Evolutionary conservation across 495 filamentous ascomycete species (phyloP).

Genomic region (Tuber melanosporum): DNA sequence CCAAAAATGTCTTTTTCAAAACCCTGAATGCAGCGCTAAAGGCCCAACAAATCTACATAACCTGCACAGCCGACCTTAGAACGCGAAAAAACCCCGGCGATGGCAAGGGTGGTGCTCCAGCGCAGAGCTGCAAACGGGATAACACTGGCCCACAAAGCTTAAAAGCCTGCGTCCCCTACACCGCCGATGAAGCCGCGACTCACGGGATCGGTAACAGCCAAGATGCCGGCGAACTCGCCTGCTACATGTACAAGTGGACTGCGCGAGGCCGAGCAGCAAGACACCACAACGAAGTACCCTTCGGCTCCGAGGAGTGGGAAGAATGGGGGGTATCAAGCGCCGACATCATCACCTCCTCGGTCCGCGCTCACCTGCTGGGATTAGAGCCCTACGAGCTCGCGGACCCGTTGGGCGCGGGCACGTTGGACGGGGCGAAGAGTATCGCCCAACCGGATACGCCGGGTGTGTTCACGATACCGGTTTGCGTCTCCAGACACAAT

Average conservation of each 20-base stretch:
- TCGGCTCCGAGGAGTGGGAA: conserved; percentile 25
- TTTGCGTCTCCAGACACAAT: conserved; percentile 34
- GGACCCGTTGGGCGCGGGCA: conserved; percentile 5
- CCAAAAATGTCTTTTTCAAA: conserved; percentile 36
- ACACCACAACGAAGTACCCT: conserved; percentile 35
- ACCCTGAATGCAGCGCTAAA: conserved; percentile 37
- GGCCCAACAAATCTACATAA: conserved; percentile 33
- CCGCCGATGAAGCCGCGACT: not conserved
- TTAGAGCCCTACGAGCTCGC: conserved; percentile 5
- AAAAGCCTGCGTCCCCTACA: conserved; percentile 27
- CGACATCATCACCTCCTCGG: conserved; percentile 35
- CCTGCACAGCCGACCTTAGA: conserved; percentile 29
- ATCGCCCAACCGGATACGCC: conserved; percentile 24
- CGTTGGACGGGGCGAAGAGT: conserved; percentile 16
- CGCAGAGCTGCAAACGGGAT: conserved; percentile 26
- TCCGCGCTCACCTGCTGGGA: conserved; percentile 12
- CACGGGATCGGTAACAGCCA: conserved; percentile 3
- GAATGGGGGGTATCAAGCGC: conserved; percentile 24
- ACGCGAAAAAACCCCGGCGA: conserved; percentile 13
- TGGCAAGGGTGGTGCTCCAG: conserved; percentile 3
- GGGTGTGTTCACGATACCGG: conserved; percentile 35
- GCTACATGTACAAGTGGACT: conserved; percentile 40
- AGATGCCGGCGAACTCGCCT: conserved; percentile 24
- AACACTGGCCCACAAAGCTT: conserved; percentile 33
- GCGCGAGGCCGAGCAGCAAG: conserved; percentile 16